A percentile compares a stretch with the other conserved stretches of the same genome.
phyloP scores from a whole-genome alignment of 306 rosid species.

The Mucuna pruriens region DNA sequence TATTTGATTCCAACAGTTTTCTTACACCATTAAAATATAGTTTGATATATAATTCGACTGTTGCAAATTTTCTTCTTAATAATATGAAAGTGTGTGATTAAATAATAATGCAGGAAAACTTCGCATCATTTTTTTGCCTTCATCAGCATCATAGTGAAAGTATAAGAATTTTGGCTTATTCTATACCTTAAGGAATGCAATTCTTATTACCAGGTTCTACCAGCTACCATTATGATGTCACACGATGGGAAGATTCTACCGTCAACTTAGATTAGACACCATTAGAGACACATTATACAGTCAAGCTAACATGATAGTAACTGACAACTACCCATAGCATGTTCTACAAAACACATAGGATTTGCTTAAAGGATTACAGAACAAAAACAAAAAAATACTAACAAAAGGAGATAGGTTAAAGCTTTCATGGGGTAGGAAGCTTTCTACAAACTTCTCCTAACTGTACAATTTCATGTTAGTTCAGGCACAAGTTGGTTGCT shows the following conservation, averaged over 20 bases:
- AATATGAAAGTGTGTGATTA: background rate
- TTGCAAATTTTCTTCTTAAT: background rate
- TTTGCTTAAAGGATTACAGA: constrained; percentile 18
- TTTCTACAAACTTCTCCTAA: constrained; percentile 33
- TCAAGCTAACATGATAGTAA: constrained; percentile 24
- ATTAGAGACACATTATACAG: constrained; percentile 2
- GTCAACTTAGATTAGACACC: constrained; percentile 28
- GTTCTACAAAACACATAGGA: constrained; percentile 31
- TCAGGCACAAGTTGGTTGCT: constrained; percentile 32
- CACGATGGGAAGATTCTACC: background rate
- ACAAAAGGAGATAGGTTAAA: constrained; percentile 31
- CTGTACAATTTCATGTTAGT: constrained; percentile 48
- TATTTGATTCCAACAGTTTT: no score
- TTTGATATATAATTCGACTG: background rate
- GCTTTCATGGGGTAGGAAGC: background rate
- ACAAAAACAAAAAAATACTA: constrained; percentile 24
- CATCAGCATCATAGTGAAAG: background rate
- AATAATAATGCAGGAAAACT: background rate
- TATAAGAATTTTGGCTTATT: background rate
- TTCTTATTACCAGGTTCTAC: background rate
- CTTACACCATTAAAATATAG: background rate
- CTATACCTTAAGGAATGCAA: background rate
- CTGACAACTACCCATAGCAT: constrained; percentile 30
- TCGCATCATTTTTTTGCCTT: background rate
- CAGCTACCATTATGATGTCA: background rate